Conservation (phyloP, 176 grass and related monocot genomes). For the Carex kokanica region DNA sequence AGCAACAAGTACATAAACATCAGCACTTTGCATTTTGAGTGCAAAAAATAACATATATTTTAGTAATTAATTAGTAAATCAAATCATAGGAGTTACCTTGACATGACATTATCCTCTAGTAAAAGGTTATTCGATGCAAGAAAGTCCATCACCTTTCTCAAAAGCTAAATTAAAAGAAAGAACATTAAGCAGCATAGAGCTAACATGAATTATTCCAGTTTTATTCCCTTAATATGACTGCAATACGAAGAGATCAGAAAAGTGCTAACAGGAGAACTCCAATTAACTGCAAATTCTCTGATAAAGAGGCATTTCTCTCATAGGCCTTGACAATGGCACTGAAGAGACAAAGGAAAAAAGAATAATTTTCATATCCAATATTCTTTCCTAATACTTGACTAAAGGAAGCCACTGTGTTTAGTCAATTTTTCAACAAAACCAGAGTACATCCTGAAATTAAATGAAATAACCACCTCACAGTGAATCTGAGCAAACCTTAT, state of each 20-base stretch:
- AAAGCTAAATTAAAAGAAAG: constrained; percentile 45
- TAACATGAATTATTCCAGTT: not conserved
- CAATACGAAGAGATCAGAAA: not conserved
- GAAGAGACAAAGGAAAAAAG: constrained; percentile 12
- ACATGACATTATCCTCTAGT: constrained; percentile 68
- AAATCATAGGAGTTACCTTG: constrained; percentile 51
- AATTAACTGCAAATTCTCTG: constrained; percentile 46
- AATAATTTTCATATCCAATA: not conserved
- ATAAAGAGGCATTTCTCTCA: constrained; percentile 51
- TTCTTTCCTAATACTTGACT: not conserved
- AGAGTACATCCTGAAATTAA: constrained; percentile 12
- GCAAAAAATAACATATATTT: not conserved
- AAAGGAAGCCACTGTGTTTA: not conserved
- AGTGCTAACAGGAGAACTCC: constrained; percentile 38
- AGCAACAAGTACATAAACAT: constrained; percentile 7
- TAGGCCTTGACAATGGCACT: constrained; percentile 59
- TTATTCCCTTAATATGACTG: not conserved
- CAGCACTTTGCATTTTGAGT: not conserved
- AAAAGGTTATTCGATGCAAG: constrained; percentile 65
- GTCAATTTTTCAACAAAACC: not conserved
- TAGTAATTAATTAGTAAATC: not conserved
- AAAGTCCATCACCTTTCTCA: constrained; percentile 94
- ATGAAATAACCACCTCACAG: constrained; percentile 15
- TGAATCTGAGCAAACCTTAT: constrained; percentile 61
- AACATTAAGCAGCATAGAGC: constrained; percentile 1